These are phyloP conservation scores for Peronospora belbahrii DNA, from an alignment of 352 stramenopile genomes.

Conservation along the genomic window DNA sequence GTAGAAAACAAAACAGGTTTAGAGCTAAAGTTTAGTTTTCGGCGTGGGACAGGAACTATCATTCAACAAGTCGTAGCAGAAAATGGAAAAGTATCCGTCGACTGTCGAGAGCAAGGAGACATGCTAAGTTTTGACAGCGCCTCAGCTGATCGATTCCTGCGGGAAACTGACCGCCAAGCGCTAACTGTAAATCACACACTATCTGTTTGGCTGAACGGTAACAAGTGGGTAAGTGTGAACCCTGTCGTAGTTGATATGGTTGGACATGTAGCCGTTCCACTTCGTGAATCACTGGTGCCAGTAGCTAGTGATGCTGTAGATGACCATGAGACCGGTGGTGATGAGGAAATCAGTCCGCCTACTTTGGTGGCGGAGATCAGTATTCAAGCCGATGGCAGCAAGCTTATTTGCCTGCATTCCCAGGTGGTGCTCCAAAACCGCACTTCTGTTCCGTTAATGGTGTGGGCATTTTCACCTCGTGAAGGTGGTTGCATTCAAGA, in stretches of 20 bases:
- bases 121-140: slow-evolving; percentile 85
- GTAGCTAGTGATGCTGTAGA: slow-evolving; percentile 16
- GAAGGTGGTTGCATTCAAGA: slow-evolving; percentile 65
- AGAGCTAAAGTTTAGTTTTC: slow-evolving; percentile 83
- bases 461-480: slow-evolving; percentile 83
- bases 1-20: slow-evolving; percentile 82
- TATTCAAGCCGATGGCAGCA: slow-evolving; percentile 83
- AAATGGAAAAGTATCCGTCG: slow-evolving; percentile 67
- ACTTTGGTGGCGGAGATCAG: slow-evolving; percentile 82
- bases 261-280: slow-evolving; percentile 72
- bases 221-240: slow-evolving; percentile 82
- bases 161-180: slow-evolving; percentile 58
- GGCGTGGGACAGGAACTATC: slow-evolving; percentile 61
- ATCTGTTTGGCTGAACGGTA: slow-evolving; percentile 81
- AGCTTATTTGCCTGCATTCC: slow-evolving; percentile 82
- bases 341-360: slow-evolving; percentile 58
- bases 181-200: slow-evolving; percentile 83
- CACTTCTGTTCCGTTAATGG: slow-evolving; percentile 80
- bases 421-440: slow-evolving; percentile 83
- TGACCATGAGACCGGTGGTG: slow-evolving; percentile 25
- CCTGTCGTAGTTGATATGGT: slow-evolving; percentile 85
- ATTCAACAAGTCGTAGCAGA: slow-evolving; percentile 70
- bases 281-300: slow-evolving; percentile 41
- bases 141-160: slow-evolving; percentile 65
- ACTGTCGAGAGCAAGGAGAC: slow-evolving; percentile 79